Base-by-base conservation (phyloP, 1,284 basidiomycete genomes). In the Apiotrichum mycotoxinovorans region DNA sequence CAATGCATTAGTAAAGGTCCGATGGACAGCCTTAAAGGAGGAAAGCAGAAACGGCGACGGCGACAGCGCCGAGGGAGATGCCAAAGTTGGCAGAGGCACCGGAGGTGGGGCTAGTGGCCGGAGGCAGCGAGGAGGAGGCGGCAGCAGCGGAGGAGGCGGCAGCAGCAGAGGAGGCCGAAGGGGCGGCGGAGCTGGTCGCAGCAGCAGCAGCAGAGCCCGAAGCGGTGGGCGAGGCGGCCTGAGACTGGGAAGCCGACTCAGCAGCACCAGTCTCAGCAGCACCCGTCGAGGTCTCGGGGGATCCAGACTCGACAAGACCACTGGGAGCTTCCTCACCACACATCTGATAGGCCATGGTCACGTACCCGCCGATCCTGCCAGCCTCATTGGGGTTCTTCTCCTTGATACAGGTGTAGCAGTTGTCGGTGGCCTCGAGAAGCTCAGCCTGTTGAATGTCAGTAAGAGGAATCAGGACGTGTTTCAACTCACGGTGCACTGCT, bases 351-450 rank as follows among this genome's bases (percentile, higher is more conserved):
- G 52, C 54, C 46, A 42, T 34, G 56, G 30, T 53, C 40, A 62
- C 56, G 46, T 52, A 52, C 30, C 27, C 26, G n/a, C 33, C 27
- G 26, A 62, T 53, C 15, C 12, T 34, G 23, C 7, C 35, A 22
- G 51, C 56, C 33, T 23, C 18, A 20, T 35, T 38, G 51, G 60
- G 51, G 56, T 62, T 58, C 34, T 46, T 54, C 18, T 27, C n/a
- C 50, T 55, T 25, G 42, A 62, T 56, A 44, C 60, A 62, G 8
- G 17, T 47, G 40, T 46, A 33, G 51, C 60, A 62, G 23, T 18
- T 18, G 54, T 58, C 54, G 8, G 54, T 22, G 41, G 34, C 42
- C 7, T 18, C 18, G 23, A 62, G 50, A 43, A 62, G 56, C 51
- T 62, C 56, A 43, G 51, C 53, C 45, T 46, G n/a, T 3, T 30